Evolutionary conservation across 169 alveolate genomes (phyloP), one percentile per base, ranked within the genome.

Genomic region (Plasmodium inui): DNA sequence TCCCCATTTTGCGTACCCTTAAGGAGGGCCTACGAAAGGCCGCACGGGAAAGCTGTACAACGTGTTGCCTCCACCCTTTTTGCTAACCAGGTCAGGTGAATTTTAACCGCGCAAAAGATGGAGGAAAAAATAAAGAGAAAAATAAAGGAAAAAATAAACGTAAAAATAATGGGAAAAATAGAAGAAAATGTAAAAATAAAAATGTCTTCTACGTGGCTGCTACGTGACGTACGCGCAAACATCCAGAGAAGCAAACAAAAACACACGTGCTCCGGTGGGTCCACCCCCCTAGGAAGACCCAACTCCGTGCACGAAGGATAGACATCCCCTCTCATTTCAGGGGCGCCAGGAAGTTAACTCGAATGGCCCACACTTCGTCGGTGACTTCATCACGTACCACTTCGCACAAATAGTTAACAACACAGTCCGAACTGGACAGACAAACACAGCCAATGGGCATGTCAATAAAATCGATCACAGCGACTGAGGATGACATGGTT

Each of bases 371-470:
- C 12, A 91, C 61, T 61, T 91, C 95, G 17, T 53, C 95, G 37
- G 95, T 91, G 17, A 91, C 32, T 41, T 91, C 95, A 72, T 91
- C 95, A 5, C 50, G 71, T 73, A 91, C 92, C 34, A 91, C 84
- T 46, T 91, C 95, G 30, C 95, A 91, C 53, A 91, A 82, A 82
- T 91, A 91, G 57, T 91, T 91, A n/a, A 73, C 73, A 4, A 91
- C 92, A 50, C 92, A 82, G 83, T 82, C 92, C 57, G 95, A 41
- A n/a, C 80, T 72, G 9, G 95, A 91, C 19, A 82, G 41, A 39
- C 95, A 91, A 82, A 91, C 95, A 91, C 92, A 44, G 26, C 95
- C 95, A 46, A 91, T 53, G n/a, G 95, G 95, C 92, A 71, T 91
- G 70, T 82, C 88, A 32, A 91, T 91, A 81, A 53, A 91, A 71